phyloP scores from a whole-genome alignment of 2,329 filamentous ascomycete species.

The Fusarium pseudocircinatum region DNA sequence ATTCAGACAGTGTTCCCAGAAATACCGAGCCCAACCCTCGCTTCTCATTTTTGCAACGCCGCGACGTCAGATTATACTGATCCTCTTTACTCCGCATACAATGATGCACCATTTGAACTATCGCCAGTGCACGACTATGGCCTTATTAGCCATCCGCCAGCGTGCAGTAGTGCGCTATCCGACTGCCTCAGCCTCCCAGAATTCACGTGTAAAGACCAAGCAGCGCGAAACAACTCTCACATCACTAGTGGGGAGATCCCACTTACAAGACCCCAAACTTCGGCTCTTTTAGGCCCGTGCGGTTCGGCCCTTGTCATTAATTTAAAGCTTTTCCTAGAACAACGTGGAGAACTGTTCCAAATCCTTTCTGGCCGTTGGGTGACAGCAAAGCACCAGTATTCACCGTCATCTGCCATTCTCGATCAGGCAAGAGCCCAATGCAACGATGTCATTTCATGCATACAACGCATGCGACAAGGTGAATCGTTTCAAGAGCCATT shows the following conservation, averaged over 20 bases:
- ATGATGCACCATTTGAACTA: too few relatives aligned
- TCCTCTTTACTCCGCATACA: too few relatives aligned
- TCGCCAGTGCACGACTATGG: too few relatives aligned
- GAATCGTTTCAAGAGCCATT: fast-evolving
- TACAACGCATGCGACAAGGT: background rate
- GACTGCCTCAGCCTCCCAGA: too few relatives aligned
- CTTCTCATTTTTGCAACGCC: too few relatives aligned
- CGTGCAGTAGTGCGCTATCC: too few relatives aligned
- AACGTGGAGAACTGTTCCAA: background rate
- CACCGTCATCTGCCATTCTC: background rate
- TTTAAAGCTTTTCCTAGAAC: background rate
- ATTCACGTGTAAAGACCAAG: background rate
- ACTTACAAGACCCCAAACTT: too few relatives aligned
- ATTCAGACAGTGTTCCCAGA: too few relatives aligned
- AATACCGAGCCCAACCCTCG: too few relatives aligned
- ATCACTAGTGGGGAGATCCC: fast-evolving
- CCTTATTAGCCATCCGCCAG: too few relatives aligned
- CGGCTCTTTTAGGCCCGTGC: fast-evolving
- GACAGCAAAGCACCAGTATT: background rate
- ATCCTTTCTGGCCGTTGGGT: background rate
- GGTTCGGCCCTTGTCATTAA: background rate
- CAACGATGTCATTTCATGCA: fast-evolving
- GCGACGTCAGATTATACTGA: too few relatives aligned
- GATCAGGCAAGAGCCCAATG: fast-evolving
- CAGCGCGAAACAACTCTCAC: fast-evolving